phyloP scores from a whole-genome alignment of 2,329 filamentous ascomycete species.

The Amauroascus verrucosus region DNA sequence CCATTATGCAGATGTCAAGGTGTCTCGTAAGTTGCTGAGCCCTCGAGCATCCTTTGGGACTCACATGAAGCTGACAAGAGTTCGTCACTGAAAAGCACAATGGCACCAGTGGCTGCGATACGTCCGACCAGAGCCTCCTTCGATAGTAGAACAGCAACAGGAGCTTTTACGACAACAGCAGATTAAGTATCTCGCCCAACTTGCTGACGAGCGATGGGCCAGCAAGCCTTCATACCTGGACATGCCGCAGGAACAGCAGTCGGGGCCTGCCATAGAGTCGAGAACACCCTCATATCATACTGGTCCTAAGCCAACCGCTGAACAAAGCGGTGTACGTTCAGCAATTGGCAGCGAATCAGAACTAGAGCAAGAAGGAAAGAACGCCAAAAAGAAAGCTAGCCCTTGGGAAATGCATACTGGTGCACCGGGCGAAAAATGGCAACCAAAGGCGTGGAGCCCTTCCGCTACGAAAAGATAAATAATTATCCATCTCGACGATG shows the following conservation, averaged over 20 bases:
- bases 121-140: conserved; percentile 47
- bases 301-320: conserved; percentile 15
- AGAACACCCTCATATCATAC: conserved; percentile 33
- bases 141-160: conserved; percentile 48
- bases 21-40: conserved; percentile 42
- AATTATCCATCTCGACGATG: not conserved
- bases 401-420: conserved; percentile 51
- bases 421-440: conserved; percentile 56
- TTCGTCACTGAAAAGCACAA: conserved; percentile 40
- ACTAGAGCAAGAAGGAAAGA: conserved; percentile 19
- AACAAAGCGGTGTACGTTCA: conserved; percentile 25
- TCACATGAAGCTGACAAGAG: not conserved
- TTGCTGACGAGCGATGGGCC: conserved; percentile 53
- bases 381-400: conserved; percentile 24
- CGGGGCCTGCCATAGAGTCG: conserved; percentile 35
- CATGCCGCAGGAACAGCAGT: conserved; percentile 41
- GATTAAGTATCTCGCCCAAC: conserved; percentile 49
- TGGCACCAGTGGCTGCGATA: conserved; percentile 61
- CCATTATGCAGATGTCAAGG: conserved; percentile 50
- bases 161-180: conserved; percentile 48
- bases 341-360: conserved; percentile 26
- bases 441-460: conserved; percentile 54
- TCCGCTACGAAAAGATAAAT: conserved; percentile 32
- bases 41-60: not conserved
- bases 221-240: conserved; percentile 50